Conservation (phyloP, 2,329 filamentous ascomycete species). For the Trichoderma sp. region DNA sequence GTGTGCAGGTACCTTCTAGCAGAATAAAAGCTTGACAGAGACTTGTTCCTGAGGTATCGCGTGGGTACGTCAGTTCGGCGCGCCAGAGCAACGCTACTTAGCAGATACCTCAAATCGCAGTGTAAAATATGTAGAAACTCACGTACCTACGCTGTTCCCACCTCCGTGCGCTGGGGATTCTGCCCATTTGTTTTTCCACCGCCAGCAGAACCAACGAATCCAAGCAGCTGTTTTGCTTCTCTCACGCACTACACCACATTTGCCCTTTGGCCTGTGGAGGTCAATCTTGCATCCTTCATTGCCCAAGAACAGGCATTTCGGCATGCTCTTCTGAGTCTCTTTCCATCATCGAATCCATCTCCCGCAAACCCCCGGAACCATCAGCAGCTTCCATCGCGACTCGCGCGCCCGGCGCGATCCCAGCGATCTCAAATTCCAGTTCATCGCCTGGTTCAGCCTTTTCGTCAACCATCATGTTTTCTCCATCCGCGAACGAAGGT, state of each 20-base stretch:
- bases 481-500: constrained; percentile 52
- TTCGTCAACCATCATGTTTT: constrained; percentile 56
- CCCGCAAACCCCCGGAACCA: constrained; percentile 23
- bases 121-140: accelerated
- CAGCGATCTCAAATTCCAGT: constrained; percentile 15
- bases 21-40: neutral
- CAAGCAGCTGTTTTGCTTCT: constrained; percentile 22
- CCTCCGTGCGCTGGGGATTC: constrained; percentile 12
- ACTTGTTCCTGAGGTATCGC: neutral
- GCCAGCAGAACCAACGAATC: constrained; percentile 29
- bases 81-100: neutral
- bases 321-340: constrained; percentile 23
- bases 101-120: accelerated
- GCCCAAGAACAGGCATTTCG: constrained; percentile 17
- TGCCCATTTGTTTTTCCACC: constrained; percentile 34
- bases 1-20: neutral
- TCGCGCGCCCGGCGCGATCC: constrained; percentile 23
- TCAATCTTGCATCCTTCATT: constrained; percentile 9
- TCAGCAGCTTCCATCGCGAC: constrained; percentile 27
- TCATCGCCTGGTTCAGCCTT: constrained; percentile 20
- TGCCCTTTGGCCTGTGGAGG: constrained; percentile 18
- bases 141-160: neutral
- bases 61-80: neutral
- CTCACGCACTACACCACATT: constrained; percentile 26
- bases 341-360: constrained; percentile 20